phyloP scores from a whole-genome alignment of 2,329 filamentous ascomycete genomes.

The Nigrograna mackinnonii region DNA sequence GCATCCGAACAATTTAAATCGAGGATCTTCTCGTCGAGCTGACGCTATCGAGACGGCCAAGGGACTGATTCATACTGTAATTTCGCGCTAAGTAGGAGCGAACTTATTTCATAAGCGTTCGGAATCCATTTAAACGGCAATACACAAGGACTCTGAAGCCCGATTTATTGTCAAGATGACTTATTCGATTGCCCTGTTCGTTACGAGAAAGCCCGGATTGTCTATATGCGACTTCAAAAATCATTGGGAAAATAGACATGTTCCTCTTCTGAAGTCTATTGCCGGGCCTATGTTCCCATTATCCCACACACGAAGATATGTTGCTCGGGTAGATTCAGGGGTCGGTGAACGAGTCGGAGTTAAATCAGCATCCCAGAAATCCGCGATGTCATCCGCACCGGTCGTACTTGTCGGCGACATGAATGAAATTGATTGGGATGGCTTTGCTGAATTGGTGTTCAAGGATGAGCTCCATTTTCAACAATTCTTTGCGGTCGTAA shows the following conservation, averaged over 20 bases:
- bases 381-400: conserved; percentile 13
- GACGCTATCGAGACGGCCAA: neutral
- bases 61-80: neutral
- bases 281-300: conserved; percentile 1
- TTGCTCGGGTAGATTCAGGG: conserved; percentile 2
- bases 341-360: conserved; percentile 1
- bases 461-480: conserved; percentile 26
- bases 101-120: no score
- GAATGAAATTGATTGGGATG: conserved; percentile 19
- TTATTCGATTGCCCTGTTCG: conserved; percentile 8
- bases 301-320: conserved; percentile 6
- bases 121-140: no score
- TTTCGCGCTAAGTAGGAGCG: neutral
- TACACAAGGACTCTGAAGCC: no score
- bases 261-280: conserved; percentile 5
- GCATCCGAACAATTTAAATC: neutral
- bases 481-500: conserved; percentile 19
- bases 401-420: conserved; percentile 23
- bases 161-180: neutral
- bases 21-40: neutral
- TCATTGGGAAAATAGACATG: conserved; percentile 5
- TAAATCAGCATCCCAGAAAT: neutral
- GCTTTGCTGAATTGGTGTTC: conserved; percentile 20
- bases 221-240: conserved; percentile 6
- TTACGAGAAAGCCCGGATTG: conserved; percentile 5